Evolutionary conservation across 2,329 filamentous ascomycete genomes (phyloP).

Genomic region (Ceratocystis papillata): DNA sequence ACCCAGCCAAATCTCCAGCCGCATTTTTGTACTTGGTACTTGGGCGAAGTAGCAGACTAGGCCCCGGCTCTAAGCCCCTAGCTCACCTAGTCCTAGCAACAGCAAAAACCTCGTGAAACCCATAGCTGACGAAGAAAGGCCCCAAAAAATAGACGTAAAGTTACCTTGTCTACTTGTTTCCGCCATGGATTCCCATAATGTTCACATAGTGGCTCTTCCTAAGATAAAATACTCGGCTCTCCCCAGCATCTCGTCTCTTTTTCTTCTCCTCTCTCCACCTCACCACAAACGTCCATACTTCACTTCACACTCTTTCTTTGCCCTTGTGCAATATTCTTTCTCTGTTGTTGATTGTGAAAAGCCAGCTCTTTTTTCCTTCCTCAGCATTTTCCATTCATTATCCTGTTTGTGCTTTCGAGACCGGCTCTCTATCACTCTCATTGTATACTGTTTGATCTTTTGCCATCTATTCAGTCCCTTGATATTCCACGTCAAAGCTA

Average conservation of each 20-base stretch:
- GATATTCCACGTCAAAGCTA: conserved; percentile 12
- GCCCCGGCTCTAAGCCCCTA: not conserved
- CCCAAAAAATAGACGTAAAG: conserved; percentile 1
- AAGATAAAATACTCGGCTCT: conserved; percentile 20
- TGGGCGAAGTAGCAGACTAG: not conserved
- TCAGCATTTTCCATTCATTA: conserved; percentile 20
- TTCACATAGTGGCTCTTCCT: not conserved
- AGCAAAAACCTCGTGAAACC: conserved; percentile 1
- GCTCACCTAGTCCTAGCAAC: not conserved
- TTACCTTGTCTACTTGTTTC: conserved; percentile 8
- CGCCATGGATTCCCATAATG: not conserved
- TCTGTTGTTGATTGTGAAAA: conserved; percentile 17
- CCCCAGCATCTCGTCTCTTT: conserved; percentile 3
- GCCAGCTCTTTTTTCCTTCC: conserved; percentile 18
- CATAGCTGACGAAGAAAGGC: not conserved
- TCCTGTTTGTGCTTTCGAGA: conserved; percentile 22
- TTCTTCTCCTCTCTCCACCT: conserved; percentile 15
- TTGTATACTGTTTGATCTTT: conserved; percentile 15
- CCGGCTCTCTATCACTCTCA: conserved; percentile 23
- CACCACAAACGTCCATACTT: conserved; percentile 17
- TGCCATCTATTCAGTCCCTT: conserved; percentile 4
- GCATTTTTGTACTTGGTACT: not conserved
- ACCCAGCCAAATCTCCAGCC: conserved; percentile 4
- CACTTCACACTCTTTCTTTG: conserved; percentile 22
- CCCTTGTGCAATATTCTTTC: conserved; percentile 21